Evolutionary conservation across 192 early-diverging fungal genomes (phyloP).

Genomic region (Allomyces arbusculus): DNA sequence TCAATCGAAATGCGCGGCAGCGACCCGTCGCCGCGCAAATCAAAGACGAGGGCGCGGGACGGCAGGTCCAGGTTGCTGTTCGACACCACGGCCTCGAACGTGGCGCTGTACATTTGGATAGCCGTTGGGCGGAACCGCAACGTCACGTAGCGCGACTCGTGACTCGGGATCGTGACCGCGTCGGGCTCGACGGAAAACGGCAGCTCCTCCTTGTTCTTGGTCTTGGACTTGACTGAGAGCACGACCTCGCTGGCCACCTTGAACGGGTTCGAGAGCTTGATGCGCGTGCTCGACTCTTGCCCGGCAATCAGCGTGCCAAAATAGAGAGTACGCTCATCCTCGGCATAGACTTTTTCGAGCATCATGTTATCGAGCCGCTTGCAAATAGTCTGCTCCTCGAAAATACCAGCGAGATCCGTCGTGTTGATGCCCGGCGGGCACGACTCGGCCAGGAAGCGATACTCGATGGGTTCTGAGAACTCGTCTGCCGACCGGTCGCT

Average conservation of each 20-base stretch:
- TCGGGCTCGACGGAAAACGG: constrained; percentile 41
- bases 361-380: constrained; percentile 23
- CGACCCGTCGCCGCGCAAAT: constrained; percentile 36
- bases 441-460: constrained; percentile 29
- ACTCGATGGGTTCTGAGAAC: constrained; percentile 25
- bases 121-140: constrained; percentile 33
- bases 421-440: constrained; percentile 42
- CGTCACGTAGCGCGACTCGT: constrained; percentile 30
- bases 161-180: constrained; percentile 29
- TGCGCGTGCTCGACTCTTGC: constrained; percentile 27
- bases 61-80: constrained; percentile 23
- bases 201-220: constrained; percentile 23
- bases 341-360: constrained; percentile 36
- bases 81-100: constrained; percentile 37
- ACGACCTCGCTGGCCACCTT: constrained; percentile 35
- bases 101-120: constrained; percentile 33
- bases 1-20: constrained; percentile 30
- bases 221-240: constrained; percentile 22
- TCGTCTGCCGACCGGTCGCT: constrained; percentile 27
- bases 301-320: constrained; percentile 36
- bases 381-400: constrained; percentile 38
- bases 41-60: constrained; percentile 25
- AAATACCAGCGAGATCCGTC: constrained; percentile 29
- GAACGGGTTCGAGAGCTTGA: constrained; percentile 40
- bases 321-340: constrained; percentile 35